Evolutionary conservation across 345 rosid species (phyloP).

Genomic region (Salix udensis): DNA sequence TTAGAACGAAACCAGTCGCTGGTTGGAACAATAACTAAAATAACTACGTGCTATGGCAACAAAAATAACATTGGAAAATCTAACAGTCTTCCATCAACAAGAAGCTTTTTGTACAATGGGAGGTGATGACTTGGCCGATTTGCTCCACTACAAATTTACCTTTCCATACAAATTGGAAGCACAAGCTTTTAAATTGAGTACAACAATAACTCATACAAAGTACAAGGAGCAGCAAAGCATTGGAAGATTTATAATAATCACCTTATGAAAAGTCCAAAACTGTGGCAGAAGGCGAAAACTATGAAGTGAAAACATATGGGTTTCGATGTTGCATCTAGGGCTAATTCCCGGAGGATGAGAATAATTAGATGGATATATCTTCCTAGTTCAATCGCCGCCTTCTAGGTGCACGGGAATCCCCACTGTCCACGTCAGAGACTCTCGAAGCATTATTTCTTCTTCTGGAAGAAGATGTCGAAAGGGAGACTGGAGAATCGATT

Average conservation of each 20-base stretch:
- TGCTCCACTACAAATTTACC: slow-evolving; percentile 13
- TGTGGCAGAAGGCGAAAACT: neutral
- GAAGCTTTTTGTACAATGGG: slow-evolving; percentile 15
- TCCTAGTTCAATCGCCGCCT: slow-evolving; percentile 60
- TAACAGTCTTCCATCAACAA: neutral
- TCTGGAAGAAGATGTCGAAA: slow-evolving; percentile 76
- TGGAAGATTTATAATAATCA: slow-evolving; percentile 13
- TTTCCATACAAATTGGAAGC: slow-evolving; percentile 8
- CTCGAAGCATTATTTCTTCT: slow-evolving; percentile 70
- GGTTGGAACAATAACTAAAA: neutral
- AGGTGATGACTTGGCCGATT: slow-evolving; percentile 5
- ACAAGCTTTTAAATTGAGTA: neutral
- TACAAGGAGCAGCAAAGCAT: slow-evolving; percentile 1
- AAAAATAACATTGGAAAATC: neutral
- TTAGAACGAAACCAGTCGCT: neutral
- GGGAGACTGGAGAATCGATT: slow-evolving; percentile 78
- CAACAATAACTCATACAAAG: slow-evolving; percentile 9
- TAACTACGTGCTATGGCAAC: neutral
- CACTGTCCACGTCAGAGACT: slow-evolving; percentile 72
- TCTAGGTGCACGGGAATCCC: slow-evolving; percentile 80
- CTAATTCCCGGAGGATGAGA: slow-evolving; percentile 2
- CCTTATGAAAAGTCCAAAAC: slow-evolving; percentile 9
- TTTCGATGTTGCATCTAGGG: neutral
- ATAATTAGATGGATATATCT: slow-evolving; percentile 2
- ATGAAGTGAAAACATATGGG: slow-evolving; percentile 3